phyloP scores from a whole-genome alignment of 2,329 filamentous ascomycete genomes.

The Xylaria arbuscula region DNA sequence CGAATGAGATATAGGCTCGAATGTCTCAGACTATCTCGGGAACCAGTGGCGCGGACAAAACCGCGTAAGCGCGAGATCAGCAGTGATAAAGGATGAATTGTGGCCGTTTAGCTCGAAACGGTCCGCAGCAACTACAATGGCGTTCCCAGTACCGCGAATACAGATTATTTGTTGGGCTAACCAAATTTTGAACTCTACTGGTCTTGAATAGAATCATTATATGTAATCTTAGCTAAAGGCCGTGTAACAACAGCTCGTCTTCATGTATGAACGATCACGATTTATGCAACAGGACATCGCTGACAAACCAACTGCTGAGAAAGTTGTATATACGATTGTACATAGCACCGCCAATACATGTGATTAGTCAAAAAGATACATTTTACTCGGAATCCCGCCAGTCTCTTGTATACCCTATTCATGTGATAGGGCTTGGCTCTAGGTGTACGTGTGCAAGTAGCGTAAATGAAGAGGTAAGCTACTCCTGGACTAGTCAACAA shows the following conservation, averaged over 20 bases:
- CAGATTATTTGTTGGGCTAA: neutral
- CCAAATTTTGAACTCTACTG: neutral
- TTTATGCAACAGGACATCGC: neutral
- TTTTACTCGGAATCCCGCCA: conserved; percentile 6
- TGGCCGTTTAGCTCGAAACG: conserved; percentile 5
- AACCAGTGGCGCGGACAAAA: conserved; percentile 15
- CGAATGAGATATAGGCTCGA: conserved; percentile 3
- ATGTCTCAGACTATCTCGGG: conserved; percentile 12
- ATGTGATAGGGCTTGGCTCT: conserved; percentile 6
- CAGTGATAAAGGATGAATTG: neutral
- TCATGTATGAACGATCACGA: neutral
- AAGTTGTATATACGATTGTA: neutral
- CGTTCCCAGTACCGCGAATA: conserved; percentile 3
- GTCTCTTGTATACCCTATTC: neutral
- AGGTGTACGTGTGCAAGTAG: neutral
- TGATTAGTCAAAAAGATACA: conserved; percentile 12
- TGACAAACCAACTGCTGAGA: too few species aligned
- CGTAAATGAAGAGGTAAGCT: conserved; percentile 16
- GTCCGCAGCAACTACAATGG: neutral
- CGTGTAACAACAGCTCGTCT: neutral
- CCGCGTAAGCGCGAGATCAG: neutral
- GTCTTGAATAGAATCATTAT: neutral
- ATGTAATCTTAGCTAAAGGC: conserved; percentile 4
- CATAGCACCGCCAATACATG: neutral
- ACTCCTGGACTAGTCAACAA: conserved; percentile 11